Evolutionary conservation across 495 filamentous ascomycete genomes (phyloP), one percentile per base, ranked within the genome.

Genomic region (Talaromyces wortmannii): DNA sequence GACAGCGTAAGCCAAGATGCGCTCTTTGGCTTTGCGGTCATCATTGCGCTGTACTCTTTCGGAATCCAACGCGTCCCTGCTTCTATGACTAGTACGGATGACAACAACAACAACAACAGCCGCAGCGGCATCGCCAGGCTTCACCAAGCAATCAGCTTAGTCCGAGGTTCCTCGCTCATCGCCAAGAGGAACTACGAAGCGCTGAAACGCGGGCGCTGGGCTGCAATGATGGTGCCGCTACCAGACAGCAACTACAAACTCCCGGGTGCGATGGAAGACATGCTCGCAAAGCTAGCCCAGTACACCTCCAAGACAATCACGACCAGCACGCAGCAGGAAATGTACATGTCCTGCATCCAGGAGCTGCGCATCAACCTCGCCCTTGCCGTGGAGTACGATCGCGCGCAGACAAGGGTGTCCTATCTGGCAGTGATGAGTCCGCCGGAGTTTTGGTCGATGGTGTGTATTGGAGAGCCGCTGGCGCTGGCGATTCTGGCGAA

Each of bases 391-490:
- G 45, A n/a, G 8, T 29, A 36, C 0, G 6, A 29, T 29, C 52
- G 36, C 7, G 52, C 50, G n/a, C 52, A 45, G 6, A 13, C 7
- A 15, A 43, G 36, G 8, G 12, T 53, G 4, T 29, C 44, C 16
- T 30, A 45, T 13, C 45, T 53, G 7, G 16, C 52, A 3, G 40
- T 53, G 52, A 10, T 53, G 52, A 31, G 6, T 31, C 74, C 75
- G 2, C 55, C 68, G 1, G 59, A 69, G 6, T 86, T 81, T 59
- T 61, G 83, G 50, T 69, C 74, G 6, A 67, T 80, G 31, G 70
- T 83, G 0, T 73, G 74, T 4, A 65, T 78, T 54, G 72, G 66
- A 11, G 72, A 78, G 12, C 82, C 84, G 0, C 68, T 84, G 36
- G 79, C 85, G 1, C 59, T 82, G 23, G 67, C 77, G 5, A 66